phyloP scores from a whole-genome alignment of 2,329 filamentous ascomycete species.

The Ceratocystis papillata region DNA sequence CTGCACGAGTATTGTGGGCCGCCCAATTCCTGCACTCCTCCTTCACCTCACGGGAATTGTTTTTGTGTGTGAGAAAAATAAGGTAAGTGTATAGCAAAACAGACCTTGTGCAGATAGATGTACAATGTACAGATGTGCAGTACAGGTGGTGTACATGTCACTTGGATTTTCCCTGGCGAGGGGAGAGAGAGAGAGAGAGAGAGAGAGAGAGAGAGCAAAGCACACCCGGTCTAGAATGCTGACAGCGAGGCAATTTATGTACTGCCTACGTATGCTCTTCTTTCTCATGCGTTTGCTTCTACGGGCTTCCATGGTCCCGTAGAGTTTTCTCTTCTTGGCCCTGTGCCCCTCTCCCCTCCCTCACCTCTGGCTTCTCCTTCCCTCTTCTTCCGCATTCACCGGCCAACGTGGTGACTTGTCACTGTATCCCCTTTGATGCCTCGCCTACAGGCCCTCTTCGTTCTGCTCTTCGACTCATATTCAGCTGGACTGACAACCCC shows the following conservation, averaged over 20 bases:
- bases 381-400: neutral
- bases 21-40: too few relatives aligned
- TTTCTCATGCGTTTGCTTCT: neutral
- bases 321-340: neutral
- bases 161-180: neutral
- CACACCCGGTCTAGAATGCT: neutral
- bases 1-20: neutral
- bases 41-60: neutral
- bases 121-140: neutral
- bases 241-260: neutral
- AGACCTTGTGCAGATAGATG: neutral
- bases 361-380: neutral
- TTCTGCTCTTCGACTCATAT: neutral
- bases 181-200: neutral
- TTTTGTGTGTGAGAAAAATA: neutral
- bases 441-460: neutral
- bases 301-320: constrained; percentile 1
- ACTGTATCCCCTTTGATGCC: neutral
- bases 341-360: neutral
- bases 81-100: neutral
- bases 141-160: too few relatives aligned
- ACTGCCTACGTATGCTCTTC: neutral
- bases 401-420: neutral
- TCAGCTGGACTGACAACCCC: neutral
- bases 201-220: neutral